These are phyloP conservation scores for Lentithecium fluviatile DNA, from an alignment of 495 filamentous ascomycete genomes.

Conservation along the genomic window DNA sequence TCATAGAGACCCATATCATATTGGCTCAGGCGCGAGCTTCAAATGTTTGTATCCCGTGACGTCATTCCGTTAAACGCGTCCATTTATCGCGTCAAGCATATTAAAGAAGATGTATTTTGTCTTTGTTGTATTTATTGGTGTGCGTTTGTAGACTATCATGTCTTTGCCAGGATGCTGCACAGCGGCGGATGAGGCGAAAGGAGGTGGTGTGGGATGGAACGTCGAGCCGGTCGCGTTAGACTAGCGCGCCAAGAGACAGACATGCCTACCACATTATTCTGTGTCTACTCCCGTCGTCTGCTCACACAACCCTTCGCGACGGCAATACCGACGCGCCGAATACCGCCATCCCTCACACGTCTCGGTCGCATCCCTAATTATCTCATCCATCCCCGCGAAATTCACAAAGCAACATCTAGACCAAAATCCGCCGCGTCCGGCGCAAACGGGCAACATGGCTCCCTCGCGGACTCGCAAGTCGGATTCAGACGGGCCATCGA, in stretches of 20 bases:
- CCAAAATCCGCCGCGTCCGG: slow-evolving; percentile 13
- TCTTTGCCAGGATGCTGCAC: too few relatives aligned
- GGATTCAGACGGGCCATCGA: slow-evolving; percentile 32
- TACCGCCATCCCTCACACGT: slow-evolving; percentile 3
- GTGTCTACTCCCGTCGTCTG: slow-evolving; percentile 1
- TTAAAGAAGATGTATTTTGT: too few relatives aligned
- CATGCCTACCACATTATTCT: slow-evolving; percentile 15
- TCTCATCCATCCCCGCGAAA: background rate
- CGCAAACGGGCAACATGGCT: slow-evolving; percentile 36
- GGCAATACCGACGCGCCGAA: background rate
- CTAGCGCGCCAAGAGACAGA: slow-evolving; percentile 7
- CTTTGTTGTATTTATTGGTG: too few relatives aligned
- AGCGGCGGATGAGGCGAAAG: slow-evolving; percentile 6
- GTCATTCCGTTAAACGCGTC: too few relatives aligned
- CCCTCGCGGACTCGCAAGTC: slow-evolving; percentile 32
- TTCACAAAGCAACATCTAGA: background rate
- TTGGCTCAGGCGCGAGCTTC: too few relatives aligned
- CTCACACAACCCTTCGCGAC: background rate
- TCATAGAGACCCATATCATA: too few relatives aligned
- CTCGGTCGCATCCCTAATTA: background rate
- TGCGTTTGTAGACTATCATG: too few relatives aligned
- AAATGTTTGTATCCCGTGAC: too few relatives aligned
- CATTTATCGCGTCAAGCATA: too few relatives aligned
- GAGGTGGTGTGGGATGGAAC: slow-evolving; percentile 3
- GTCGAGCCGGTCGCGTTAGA: background rate